These are phyloP conservation scores for Alternaria conjuncta DNA, from an alignment of 2,329 filamentous ascomycete genomes.

Conservation along the genomic window DNA sequence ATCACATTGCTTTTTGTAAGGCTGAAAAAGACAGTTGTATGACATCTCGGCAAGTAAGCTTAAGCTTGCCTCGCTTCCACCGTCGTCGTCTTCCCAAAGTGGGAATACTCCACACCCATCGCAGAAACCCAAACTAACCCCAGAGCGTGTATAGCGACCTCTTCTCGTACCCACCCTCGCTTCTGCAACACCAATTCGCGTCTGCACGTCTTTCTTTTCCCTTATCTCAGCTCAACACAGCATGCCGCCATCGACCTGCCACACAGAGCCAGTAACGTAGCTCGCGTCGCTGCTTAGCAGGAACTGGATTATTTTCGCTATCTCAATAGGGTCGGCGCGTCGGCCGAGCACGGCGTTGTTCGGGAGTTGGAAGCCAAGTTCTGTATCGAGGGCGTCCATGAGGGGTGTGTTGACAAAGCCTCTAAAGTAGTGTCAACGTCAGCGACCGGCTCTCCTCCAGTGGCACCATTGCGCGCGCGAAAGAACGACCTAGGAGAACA, in stretches of 20 bases:
- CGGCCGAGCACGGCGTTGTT: conserved; percentile 19
- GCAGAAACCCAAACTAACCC: neutral
- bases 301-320: conserved; percentile 22
- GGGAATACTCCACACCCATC: neutral
- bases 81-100: neutral
- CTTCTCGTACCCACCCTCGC: neutral
- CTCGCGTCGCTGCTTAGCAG: conserved; percentile 25
- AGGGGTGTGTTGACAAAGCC: conserved; percentile 25
- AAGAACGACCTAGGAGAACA: neutral
- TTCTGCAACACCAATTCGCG: neutral
- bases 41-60: neutral
- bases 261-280: conserved; percentile 23
- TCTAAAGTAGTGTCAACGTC: conserved; percentile 5
- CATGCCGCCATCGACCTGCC: conserved; percentile 25
- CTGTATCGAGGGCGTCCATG: conserved; percentile 6
- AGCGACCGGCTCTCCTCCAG: neutral
- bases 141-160: neutral
- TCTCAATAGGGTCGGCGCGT: conserved; percentile 16
- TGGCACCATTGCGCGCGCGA: neutral
- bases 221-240: conserved; percentile 15
- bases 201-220: neutral
- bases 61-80: neutral
- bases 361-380: conserved; percentile 5
- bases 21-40: neutral
- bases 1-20: neutral